These are phyloP conservation scores for Hansenula anomala DNA, from an alignment of 1,139 yeast genomes.

Conservation along the genomic window DNA sequence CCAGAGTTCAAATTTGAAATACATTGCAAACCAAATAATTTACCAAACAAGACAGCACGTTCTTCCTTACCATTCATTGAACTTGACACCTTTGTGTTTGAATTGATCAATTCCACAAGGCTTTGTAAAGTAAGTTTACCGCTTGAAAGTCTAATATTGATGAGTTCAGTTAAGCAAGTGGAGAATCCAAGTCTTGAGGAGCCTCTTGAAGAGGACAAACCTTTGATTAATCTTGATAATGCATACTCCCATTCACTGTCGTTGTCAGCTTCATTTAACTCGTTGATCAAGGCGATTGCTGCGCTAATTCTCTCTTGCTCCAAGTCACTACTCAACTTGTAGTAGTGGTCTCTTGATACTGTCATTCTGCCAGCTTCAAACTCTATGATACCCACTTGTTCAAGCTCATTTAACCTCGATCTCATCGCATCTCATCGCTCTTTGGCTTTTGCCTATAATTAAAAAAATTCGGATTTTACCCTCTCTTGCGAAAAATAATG, in stretches of 20 bases:
- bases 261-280: slow-evolving; percentile 41
- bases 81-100: slow-evolving; percentile 20
- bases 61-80: slow-evolving; percentile 75
- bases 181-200: slow-evolving; percentile 87
- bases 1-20: slow-evolving; percentile 50
- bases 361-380: slow-evolving; percentile 26
- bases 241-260: slow-evolving; percentile 79
- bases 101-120: slow-evolving; percentile 14
- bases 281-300: slow-evolving; percentile 62
- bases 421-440: slow-evolving; percentile 10
- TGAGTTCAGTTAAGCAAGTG: slow-evolving; percentile 76
- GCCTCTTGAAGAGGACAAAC: slow-evolving; percentile 77
- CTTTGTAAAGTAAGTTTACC: slow-evolving; percentile 30
- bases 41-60: slow-evolving; percentile 76
- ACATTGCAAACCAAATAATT: slow-evolving; percentile 79
- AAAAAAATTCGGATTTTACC: not conserved
- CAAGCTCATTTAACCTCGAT: too few species aligned
- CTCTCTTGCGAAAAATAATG: too few species aligned
- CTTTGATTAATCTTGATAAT: slow-evolving; percentile 68
- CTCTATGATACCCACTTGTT: too few species aligned
- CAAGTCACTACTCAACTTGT: slow-evolving; percentile 71
- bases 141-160: slow-evolving; percentile 38
- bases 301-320: slow-evolving; percentile 69
- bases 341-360: slow-evolving; percentile 73
- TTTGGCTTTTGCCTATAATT: too few species aligned